Evolutionary conservation across 225 moss, liverwort and hornwort species (phyloP), one percentile per base, ranked within the genome.

Genomic region (Bryum argenteum): DNA sequence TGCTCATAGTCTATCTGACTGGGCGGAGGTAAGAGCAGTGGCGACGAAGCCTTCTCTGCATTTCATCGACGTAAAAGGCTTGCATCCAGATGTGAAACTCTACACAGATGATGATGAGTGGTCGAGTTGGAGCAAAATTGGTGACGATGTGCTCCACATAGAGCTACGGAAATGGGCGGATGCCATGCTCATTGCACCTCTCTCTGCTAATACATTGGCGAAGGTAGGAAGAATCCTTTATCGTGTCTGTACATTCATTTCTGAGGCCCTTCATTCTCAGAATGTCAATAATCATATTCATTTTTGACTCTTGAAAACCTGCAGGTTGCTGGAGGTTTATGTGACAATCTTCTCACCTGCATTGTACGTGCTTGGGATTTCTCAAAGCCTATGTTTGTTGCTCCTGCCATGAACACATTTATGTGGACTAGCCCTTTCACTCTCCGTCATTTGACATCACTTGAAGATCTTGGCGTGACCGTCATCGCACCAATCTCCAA

Each of bases 351-450:
- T 65, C 87, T 97, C 3, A 94, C 97, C 8, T 97, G 97, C 77
- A 87, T 97, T 44, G 90, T 97, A 33, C 94, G 97, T 8, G 94
- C 97, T n/a, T 94, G 97, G 97, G 97, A 97, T 67, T 97, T 92
- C 72, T 82, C 89, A 10, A 97, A 97, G 78, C 97, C 97, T 50
- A 77, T 94, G 67, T 94, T 92, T 74, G 79, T 97, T 68, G 97
- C 97, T 11, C 94, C 97, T 19, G 97, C 97, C 9, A 97, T 97
- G 97, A 97, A 97, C 65, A 97, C 94, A 3, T 87, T 85, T 67
- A 97, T 94, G 97, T 97, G 97, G 94, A 94, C 85, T 54, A 97
- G 92, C 77, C 91, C 97, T 18, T 94, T 97, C 42, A 97, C 97
- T 23, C 64, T 78, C 57, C 91, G 85, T 26, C 94, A 97, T 79